These are phyloP conservation scores for Samsoniella hepiali DNA, from an alignment of 2,329 filamentous ascomycete genomes.

Conservation along the genomic window DNA sequence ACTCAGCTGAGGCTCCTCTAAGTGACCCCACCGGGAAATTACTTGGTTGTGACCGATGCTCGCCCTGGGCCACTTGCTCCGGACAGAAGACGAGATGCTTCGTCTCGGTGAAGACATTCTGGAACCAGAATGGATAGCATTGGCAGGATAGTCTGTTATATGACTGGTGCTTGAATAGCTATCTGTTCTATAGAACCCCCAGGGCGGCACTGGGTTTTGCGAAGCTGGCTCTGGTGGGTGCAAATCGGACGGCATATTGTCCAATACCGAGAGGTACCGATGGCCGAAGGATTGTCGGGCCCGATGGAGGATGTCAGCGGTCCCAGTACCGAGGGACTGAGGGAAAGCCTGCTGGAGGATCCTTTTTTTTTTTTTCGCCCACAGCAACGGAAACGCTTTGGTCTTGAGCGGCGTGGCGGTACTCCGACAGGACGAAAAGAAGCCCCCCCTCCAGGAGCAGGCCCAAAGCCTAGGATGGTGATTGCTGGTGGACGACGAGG, in stretches of 20 bases:
- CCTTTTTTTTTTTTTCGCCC: not conserved
- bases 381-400: not conserved
- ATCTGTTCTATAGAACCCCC: not conserved
- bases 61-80: not conserved
- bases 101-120: not conserved
- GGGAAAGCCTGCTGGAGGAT: not conserved
- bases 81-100: not conserved
- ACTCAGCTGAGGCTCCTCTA: conserved; percentile 13
- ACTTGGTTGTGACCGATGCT: not conserved
- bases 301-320: not conserved
- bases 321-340: not conserved
- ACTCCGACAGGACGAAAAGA: not conserved
- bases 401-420: not conserved
- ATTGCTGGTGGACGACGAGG: not conserved
- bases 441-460: not conserved
- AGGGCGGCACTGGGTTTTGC: not conserved
- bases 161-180: not conserved
- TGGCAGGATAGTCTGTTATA: not conserved
- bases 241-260: not conserved
- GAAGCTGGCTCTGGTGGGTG: not conserved
- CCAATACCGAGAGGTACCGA: conserved; percentile 6
- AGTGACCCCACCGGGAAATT: not conserved
- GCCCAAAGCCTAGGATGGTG: not conserved
- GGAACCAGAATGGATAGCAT: not conserved
- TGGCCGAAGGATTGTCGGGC: not conserved